A percentile compares a stretch with the other conserved stretches of the same genome.
These are phyloP conservation scores for Nicotiana undulata DNA, from an alignment of 257 asterid genomes.

Conservation along the genomic window DNA sequence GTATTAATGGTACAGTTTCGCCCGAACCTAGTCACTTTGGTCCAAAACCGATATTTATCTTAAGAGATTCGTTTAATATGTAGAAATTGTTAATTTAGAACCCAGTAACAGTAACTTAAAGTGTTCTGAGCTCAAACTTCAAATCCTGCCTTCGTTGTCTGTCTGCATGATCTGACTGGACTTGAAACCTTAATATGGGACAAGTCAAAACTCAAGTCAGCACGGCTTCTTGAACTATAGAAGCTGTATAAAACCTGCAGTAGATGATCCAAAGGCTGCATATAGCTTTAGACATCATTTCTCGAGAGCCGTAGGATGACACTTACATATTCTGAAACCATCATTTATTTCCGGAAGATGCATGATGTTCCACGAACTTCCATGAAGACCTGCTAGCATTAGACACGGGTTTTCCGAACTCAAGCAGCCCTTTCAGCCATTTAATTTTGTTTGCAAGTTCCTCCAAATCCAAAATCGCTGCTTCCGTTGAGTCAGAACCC, in stretches of 20 bases:
- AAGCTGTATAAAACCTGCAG: neutral
- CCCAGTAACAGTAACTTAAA: too few relatives aligned
- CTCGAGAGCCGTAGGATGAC: neutral
- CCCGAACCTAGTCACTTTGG: too few relatives aligned
- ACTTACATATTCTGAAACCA: neutral
- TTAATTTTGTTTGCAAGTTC: slow-evolving; percentile 20
- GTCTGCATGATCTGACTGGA: neutral
- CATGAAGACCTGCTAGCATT: slow-evolving; percentile 8
- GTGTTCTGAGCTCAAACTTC: too few relatives aligned
- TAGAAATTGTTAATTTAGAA: too few relatives aligned
- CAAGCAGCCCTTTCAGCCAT: slow-evolving; percentile 19
- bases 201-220: neutral
- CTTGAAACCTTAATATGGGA: neutral
- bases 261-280: neutral
- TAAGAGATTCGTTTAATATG: too few relatives aligned
- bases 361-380: slow-evolving; percentile 22
- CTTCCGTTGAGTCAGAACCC: slow-evolving; percentile 15
- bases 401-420: neutral
- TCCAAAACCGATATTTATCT: too few relatives aligned
- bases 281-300: neutral
- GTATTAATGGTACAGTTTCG: too few relatives aligned
- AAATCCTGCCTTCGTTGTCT: too few relatives aligned
- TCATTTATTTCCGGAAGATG: slow-evolving; percentile 11
- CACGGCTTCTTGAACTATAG: too few relatives aligned
- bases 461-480: slow-evolving; percentile 22